phyloP scores from a whole-genome alignment of 768 basidiomycete genomes.

The Mrakia hoshinonis region DNA sequence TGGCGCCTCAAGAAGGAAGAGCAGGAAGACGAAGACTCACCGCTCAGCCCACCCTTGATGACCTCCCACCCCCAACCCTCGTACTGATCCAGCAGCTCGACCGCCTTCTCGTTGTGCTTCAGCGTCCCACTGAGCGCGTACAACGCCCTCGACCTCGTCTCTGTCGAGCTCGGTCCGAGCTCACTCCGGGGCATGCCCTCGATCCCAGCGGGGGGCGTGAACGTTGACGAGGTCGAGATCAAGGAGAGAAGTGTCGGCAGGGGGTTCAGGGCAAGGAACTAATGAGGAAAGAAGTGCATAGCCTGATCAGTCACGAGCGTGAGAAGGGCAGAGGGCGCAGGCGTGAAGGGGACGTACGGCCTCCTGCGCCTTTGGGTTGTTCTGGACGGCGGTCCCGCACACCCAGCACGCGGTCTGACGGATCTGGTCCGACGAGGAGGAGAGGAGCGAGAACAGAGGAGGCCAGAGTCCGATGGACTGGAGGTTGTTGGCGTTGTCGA shows the following conservation, averaged over 20 bases:
- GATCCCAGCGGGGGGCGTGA: slow-evolving; percentile 25
- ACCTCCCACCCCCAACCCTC: slow-evolving; percentile 55
- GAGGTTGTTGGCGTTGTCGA: slow-evolving; percentile 86
- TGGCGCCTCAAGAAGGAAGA: no score
- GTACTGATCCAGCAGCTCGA: slow-evolving; percentile 48
- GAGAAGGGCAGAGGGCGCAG: background rate
- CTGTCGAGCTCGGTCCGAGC: slow-evolving; percentile 29
- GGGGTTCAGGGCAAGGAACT: slow-evolving; percentile 50
- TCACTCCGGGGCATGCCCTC: slow-evolving; percentile 4
- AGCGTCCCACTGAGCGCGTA: slow-evolving; percentile 70
- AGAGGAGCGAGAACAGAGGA: slow-evolving; percentile 59
- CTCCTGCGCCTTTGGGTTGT: slow-evolving; percentile 74
- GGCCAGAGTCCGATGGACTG: slow-evolving; percentile 69
- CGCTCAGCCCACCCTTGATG: slow-evolving; percentile 50
- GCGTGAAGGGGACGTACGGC: slow-evolving; percentile 47
- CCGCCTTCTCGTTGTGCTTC: slow-evolving; percentile 66
- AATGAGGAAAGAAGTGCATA: no score
- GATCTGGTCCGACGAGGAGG: slow-evolving; percentile 52
- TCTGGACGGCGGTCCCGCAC: slow-evolving; percentile 70
- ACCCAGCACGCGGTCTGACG: slow-evolving; percentile 66
- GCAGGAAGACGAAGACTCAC: slow-evolving; percentile 10
- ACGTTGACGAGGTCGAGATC: slow-evolving; percentile 45
- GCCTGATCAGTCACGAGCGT: background rate
- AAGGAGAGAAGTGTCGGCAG: slow-evolving; percentile 57
- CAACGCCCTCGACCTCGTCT: slow-evolving; percentile 49